These are phyloP conservation scores for Allium cepa DNA, from an alignment of 106 monocot species.

Conservation along the genomic window DNA sequence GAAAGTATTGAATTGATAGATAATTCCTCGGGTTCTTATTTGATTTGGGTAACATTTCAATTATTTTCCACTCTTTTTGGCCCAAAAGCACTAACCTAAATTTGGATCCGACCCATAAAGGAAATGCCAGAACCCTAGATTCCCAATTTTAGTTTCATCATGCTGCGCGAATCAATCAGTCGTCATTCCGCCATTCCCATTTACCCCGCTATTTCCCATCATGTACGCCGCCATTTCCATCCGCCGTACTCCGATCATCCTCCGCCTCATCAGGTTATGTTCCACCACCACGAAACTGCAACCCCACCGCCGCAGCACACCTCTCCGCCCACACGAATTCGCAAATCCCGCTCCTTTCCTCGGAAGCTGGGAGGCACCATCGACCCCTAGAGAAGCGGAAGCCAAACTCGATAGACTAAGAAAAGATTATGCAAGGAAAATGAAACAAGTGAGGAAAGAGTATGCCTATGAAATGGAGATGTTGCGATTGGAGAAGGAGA, in stretches of 20 bases:
- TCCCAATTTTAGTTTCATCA: no score
- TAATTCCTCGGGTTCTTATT: no score
- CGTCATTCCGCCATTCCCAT: neutral
- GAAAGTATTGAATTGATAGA: no score
- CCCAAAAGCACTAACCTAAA: no score
- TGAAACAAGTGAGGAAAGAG: slow-evolving; percentile 61
- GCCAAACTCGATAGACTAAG: slow-evolving; percentile 52
- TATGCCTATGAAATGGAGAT: slow-evolving; percentile 70
- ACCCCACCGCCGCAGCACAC: neutral
- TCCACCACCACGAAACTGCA: neutral
- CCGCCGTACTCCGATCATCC: neutral
- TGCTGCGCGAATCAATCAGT: no score
- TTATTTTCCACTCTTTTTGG: no score
- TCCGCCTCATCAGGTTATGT: neutral
- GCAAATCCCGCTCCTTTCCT: slow-evolving; percentile 37
- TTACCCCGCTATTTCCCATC: no score
- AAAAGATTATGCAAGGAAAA: slow-evolving; percentile 58
- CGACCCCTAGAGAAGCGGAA: slow-evolving; percentile 54
- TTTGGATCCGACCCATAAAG: no score
- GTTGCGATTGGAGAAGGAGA: slow-evolving; percentile 49
- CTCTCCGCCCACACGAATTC: slow-evolving; percentile 43
- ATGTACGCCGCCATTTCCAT: neutral
- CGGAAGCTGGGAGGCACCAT: slow-evolving; percentile 62
- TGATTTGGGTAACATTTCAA: no score
- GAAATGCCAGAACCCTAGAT: no score